phyloP scores from a whole-genome alignment of 768 basidiomycete species.

The Trametes cingulata region DNA sequence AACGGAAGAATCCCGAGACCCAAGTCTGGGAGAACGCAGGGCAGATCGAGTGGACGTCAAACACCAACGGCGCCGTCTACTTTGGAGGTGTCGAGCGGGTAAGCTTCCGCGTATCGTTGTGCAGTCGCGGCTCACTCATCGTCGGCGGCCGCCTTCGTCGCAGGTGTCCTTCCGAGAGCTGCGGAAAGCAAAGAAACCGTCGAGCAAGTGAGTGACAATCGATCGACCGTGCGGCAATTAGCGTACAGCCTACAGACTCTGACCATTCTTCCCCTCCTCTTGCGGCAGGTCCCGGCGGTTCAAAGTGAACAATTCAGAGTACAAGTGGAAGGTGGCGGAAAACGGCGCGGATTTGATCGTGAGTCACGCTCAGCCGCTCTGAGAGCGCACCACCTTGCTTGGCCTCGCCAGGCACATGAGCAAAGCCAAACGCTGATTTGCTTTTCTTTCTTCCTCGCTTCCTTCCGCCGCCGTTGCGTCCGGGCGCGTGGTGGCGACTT shows the following conservation, averaged over 20 bases:
- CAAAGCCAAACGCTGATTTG: no score
- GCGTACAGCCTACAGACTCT: neutral
- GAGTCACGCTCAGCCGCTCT: constrained; percentile 26
- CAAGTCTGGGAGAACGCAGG: constrained; percentile 53
- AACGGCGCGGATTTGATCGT: constrained; percentile 49
- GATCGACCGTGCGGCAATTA: neutral
- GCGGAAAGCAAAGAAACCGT: constrained; percentile 48
- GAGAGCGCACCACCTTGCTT: neutral
- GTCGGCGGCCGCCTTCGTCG: neutral
- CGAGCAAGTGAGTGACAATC: constrained; percentile 45
- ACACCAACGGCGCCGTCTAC: constrained; percentile 44
- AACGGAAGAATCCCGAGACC: constrained; percentile 48
- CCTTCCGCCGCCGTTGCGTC: neutral
- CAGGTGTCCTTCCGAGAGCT: constrained; percentile 48
- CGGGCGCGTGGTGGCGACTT: neutral
- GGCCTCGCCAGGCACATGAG: neutral
- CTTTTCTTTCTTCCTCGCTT: neutral
- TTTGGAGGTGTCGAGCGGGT: constrained; percentile 51
- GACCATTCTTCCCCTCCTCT: neutral
- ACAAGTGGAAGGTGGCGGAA: constrained; percentile 57
- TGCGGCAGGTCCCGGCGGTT: constrained; percentile 52
- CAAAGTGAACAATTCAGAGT: constrained; percentile 48
- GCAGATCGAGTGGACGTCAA: constrained; percentile 52
- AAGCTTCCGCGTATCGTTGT: neutral
- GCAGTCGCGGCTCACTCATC: neutral